These are phyloP conservation scores for Phytophthora vignae DNA, from an alignment of 352 stramenopile species.

Conservation along the genomic window DNA sequence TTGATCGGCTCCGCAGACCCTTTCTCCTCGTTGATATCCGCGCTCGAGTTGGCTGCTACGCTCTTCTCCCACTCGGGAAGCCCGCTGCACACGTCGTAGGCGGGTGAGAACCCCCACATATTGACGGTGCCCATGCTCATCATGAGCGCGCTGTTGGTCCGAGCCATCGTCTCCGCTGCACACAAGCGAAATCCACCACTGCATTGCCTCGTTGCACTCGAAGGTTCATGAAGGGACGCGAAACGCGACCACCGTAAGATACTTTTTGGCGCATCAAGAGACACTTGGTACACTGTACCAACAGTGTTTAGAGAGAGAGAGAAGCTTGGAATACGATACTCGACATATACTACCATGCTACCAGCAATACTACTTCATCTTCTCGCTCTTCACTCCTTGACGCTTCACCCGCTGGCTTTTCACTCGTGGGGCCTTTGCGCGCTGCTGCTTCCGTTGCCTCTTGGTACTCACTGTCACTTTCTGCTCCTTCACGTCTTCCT, in stretches of 20 bases:
- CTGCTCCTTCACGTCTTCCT: conserved; percentile 2
- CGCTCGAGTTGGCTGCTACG: not conserved
- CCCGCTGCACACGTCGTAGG: conserved; percentile 63
- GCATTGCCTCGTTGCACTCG: conserved; percentile 5
- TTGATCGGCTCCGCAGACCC: conserved; percentile 41
- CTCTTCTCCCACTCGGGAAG: conserved; percentile 9
- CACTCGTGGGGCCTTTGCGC: not conserved
- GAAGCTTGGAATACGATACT: too few relatives aligned
- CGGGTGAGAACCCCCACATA: conserved; percentile 90
- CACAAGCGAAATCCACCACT: not conserved
- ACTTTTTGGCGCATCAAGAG: not conserved
- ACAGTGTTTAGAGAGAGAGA: too few relatives aligned
- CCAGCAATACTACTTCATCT: not conserved
- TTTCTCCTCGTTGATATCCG: conserved; percentile 18
- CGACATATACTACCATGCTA: too few relatives aligned
- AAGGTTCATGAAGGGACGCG: conserved; percentile 17
- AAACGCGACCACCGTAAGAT: conserved; percentile 4
- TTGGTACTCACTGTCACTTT: not conserved
- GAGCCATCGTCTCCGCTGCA: conserved; percentile 42
- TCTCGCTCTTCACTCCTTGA: not conserved
- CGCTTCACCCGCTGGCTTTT: conserved; percentile 1
- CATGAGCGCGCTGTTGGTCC: conserved; percentile 62
- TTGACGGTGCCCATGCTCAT: conserved; percentile 86
- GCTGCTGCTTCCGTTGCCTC: conserved; percentile 10
- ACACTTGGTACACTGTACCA: not conserved